Evolutionary conservation across 352 stramenopile species (phyloP).

Genomic region (Phytophthora capsici): DNA sequence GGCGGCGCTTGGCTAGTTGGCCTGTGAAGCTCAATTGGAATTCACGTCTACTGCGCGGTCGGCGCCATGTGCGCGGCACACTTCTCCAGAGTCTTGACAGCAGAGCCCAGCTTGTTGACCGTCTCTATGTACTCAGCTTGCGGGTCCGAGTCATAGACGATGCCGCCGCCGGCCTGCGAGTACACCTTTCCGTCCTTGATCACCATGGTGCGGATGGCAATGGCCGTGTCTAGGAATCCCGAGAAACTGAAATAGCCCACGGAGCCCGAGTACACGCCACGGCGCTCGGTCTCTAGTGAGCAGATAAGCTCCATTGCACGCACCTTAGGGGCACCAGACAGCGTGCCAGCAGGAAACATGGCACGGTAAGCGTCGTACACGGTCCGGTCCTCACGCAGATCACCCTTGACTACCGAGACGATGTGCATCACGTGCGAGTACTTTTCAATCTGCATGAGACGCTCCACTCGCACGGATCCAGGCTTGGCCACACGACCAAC

Average conservation of each 20-base stretch:
- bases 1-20: too few species aligned
- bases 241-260: constrained; percentile 91
- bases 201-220: constrained; percentile 90
- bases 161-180: constrained; percentile 85
- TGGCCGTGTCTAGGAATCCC: constrained; percentile 87
- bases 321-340: constrained; percentile 90
- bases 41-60: constrained; percentile 30
- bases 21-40: too few species aligned
- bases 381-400: constrained; percentile 78
- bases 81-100: constrained; percentile 87
- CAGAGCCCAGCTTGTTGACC: constrained; percentile 88
- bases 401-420: constrained; percentile 88
- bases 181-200: constrained; percentile 84
- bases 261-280: constrained; percentile 86
- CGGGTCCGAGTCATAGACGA: constrained; percentile 91
- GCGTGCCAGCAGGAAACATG: constrained; percentile 88
- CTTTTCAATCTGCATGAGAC: constrained; percentile 92
- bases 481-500: constrained; percentile 86
- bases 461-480: constrained; percentile 82
- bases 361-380: constrained; percentile 91
- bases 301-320: constrained; percentile 92
- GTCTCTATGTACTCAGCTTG: constrained; percentile 90
- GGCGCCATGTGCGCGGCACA: constrained; percentile 56
- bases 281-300: constrained; percentile 80
- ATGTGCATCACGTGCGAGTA: constrained; percentile 95